Base-by-base conservation (phyloP, 805 yeast genomes). In the Yarrowia deformans region DNA sequence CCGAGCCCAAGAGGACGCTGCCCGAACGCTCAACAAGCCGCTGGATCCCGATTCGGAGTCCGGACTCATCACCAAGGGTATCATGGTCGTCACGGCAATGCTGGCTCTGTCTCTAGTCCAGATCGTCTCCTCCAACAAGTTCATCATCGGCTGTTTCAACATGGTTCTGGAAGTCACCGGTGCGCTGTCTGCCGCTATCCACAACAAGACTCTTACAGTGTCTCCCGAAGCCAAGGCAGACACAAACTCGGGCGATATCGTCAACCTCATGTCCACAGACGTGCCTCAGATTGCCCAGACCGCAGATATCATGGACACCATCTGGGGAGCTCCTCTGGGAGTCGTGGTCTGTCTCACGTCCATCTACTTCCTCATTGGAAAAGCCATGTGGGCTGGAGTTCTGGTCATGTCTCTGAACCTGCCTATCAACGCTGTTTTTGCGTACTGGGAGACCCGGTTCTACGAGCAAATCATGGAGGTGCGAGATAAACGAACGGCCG, bases 291-390 rank as follows among this genome's bases (percentile, higher is more conserved):
- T 93, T 69, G 97, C 91, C 77, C 97, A 91, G 73, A 82, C 92
- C 69, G 85, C 90, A 32, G 93, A 90, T 76, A 86, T 88, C 78
- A 85, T 93, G 71, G 89, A 91, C 74, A 83, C 91, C 68, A 82
- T 91, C 64, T 92, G 97, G 97, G 91, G 97, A 0, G 97, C 97
- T 61, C 98, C 98, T 0, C 90, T 93, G 79, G 97, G 93, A 79
- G 87, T 93, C 72, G 75, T 84, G 32, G 79, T 93, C 69, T 92
- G 98, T 82, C 82, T 93, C 71, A 78, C 84, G 54, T 88, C 95
- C 1, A 82, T 93, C 68, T 85, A 92, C 77, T 84, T 85, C 4
- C 79, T 93, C 55, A 79, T 93, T 69, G 97, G 97, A 45, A 86
- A 88, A 70, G 85, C 95, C n/a, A 92, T 92, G 97, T 91, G 97